Evolutionary conservation across 2,329 filamentous ascomycete genomes (phyloP), one percentile per base, ranked within the genome.

Genomic region (Parascedosporium putredinis): DNA sequence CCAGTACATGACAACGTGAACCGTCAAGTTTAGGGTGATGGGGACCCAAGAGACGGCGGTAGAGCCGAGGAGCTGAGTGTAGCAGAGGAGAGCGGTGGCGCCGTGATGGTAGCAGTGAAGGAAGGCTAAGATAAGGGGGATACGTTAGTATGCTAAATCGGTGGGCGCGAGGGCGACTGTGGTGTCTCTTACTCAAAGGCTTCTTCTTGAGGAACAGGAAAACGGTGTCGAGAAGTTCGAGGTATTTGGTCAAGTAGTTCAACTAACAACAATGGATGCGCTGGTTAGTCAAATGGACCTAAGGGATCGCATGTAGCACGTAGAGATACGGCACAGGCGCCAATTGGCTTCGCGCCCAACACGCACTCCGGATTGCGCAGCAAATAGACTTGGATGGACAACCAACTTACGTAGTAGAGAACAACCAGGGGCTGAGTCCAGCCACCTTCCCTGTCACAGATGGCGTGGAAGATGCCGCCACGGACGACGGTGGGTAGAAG

Each of bases 121-220:
- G 83, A 97, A 97, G 63, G 93, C 54, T 55, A 38, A 10, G 31
- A 16, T 16, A 45, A 45, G 42, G 23, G 12, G 14, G 20, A 4
- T 2, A 22, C 20, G 10, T 9, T 42, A 20, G 16, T 24, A 22
- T 10, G n/a, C n/a, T 42, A 10, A n/a, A n/a, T n/a, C 23, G 16
- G 16, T 42, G 6, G 38, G 18, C 6, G 14, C 24, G 14, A 45
- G 16, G n/a, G 33, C 10, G 23, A 4, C 3, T 14, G 22, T 20
- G 16, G 23, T 25, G 14, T 24, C n/a, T 52, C 52, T 27, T 54
- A 55, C 54, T 96, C 66, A 96, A 73, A 50, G 91, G 91, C 84
- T 97, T 97, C 84, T 97, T 97, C 84, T 97, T 97, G 67, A 97
- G 81, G 74, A 96, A 93, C 51, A 97, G 76, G 78, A 97, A 97